Base-by-base conservation (phyloP, 768 basidiomycete genomes). In the Lactarius quietus region DNA sequence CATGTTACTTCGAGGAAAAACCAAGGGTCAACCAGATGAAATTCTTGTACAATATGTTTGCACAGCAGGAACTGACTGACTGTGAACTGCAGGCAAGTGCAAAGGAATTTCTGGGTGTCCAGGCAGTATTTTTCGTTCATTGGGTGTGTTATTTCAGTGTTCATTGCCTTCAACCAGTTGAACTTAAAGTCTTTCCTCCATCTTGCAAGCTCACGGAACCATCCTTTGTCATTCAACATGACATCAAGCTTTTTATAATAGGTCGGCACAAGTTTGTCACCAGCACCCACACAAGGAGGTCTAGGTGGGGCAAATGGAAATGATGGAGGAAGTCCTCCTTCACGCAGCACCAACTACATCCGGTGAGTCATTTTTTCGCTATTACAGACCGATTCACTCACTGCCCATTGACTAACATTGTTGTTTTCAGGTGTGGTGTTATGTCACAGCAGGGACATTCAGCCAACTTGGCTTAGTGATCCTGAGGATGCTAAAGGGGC, bases 1-100 rank as follows among this genome's bases (percentile, higher is more conserved):
- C 14, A 6, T 33, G 28, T 55, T 55, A 55, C 53, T 35, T 55
- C 54, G n/a, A 55, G 54, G 54, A 35, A 55, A 26, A 55, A 55
- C 18, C 3, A 5, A 4, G 54, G 54, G 9, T 15, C 15, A 20
- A 55, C 54, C 1, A 31, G 54, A 7, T 55, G 54, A 55, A 55
- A 43, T 9, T 14, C 20, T 20, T 55, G 28, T 6, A 55, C 15
- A 3, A 55, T 17, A 9, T 55, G 54, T 18, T 55, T 55, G 54
- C 54, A 55, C 28, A 55, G 31, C 8, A 55, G 54, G 31, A 55
- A 55, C 4, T 2, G 18, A 20, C 31, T 55, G 7, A 55, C 1
- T 0, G 20, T 31, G 0, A 55, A 29, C 8, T 6, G 20, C 6
- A 6, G 54, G 31, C 54, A 55, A 5, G 54, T 54, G 31, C 53